Conservation (phyloP, 345 rosid species). For the rapeseed (Brassica napus) region DNA sequence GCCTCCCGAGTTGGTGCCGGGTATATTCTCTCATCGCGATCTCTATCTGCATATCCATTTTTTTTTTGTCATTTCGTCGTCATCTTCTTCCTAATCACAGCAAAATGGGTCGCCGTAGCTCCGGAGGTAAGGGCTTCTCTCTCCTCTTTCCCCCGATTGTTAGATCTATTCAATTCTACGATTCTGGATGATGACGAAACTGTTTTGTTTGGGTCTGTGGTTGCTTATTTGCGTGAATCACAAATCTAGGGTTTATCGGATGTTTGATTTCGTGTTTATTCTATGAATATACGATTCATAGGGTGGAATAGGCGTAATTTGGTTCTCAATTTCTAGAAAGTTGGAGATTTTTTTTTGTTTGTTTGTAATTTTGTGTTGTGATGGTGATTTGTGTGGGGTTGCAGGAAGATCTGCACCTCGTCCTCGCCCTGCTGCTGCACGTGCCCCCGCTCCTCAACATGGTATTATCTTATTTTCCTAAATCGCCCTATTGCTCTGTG, state of each 20-base stretch:
- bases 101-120: slow-evolving; percentile 48
- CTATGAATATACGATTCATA: no score
- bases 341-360: not conserved
- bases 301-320: not conserved
- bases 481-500: not conserved
- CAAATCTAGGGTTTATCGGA: slow-evolving; percentile 28
- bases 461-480: not conserved
- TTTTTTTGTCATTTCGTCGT: slow-evolving; percentile 15
- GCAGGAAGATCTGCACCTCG: slow-evolving; percentile 45
- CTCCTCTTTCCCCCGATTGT: not conserved
- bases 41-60: not conserved
- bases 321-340: not conserved
- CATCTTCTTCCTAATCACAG: not conserved
- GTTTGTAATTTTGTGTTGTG: not conserved
- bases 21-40: not conserved
- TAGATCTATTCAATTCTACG: slow-evolving; percentile 16
- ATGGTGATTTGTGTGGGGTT: not conserved
- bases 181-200: not conserved
- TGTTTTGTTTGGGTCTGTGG: not conserved
- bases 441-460: slow-evolving; percentile 35
- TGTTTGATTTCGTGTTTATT: not conserved
- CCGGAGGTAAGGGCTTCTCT: slow-evolving; percentile 32
- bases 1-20: not conserved
- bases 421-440: slow-evolving; percentile 43
- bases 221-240: not conserved